A percentile compares a stretch with the other conserved stretches of the same genome.
phyloP scores from a whole-genome alignment of 192 early-diverging fungal species.

The Coemansia nantahalensis region DNA sequence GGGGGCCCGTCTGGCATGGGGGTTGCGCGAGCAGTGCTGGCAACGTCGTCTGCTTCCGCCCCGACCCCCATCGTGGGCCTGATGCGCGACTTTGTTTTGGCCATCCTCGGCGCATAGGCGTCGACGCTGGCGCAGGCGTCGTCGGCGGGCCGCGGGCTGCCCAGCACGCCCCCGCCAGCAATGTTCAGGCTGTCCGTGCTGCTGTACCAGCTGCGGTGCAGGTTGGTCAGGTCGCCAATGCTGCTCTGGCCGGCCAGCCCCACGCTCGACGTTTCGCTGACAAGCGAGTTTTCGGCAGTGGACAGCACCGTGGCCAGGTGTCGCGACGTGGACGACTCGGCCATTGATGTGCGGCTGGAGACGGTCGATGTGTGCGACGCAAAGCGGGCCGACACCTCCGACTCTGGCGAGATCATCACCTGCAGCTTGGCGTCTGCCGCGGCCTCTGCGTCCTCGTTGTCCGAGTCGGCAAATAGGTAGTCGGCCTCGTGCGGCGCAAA shows the following conservation, averaged over 20 bases:
- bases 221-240: slow-evolving; percentile 24
- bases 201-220: slow-evolving; percentile 53
- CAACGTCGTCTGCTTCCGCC: neutral
- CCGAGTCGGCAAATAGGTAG: slow-evolving; percentile 41
- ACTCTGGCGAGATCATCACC: slow-evolving; percentile 40
- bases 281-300: slow-evolving; percentile 26
- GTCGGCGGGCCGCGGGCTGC: slow-evolving; percentile 9
- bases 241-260: slow-evolving; percentile 35
- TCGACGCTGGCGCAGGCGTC: slow-evolving; percentile 7
- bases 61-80: slow-evolving; percentile 12
- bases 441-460: slow-evolving; percentile 17
- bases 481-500: slow-evolving; percentile 36
- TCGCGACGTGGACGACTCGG: slow-evolving; percentile 18
- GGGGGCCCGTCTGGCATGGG: neutral
- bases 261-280: slow-evolving; percentile 28
- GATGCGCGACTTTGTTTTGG: slow-evolving; percentile 35
- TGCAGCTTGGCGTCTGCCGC: slow-evolving; percentile 19
- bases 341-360: slow-evolving; percentile 31
- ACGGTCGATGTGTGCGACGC: slow-evolving; percentile 32
- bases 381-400: slow-evolving; percentile 37
- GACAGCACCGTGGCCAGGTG: slow-evolving; percentile 16
- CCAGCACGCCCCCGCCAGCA: slow-evolving; percentile 30
- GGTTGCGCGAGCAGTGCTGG: neutral
- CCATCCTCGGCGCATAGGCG: slow-evolving; percentile 16
- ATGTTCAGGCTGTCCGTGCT: slow-evolving; percentile 45